These are phyloP conservation scores for Trypanosoma theileri DNA, from an alignment of 208 protist genomes.

Conservation along the genomic window DNA sequence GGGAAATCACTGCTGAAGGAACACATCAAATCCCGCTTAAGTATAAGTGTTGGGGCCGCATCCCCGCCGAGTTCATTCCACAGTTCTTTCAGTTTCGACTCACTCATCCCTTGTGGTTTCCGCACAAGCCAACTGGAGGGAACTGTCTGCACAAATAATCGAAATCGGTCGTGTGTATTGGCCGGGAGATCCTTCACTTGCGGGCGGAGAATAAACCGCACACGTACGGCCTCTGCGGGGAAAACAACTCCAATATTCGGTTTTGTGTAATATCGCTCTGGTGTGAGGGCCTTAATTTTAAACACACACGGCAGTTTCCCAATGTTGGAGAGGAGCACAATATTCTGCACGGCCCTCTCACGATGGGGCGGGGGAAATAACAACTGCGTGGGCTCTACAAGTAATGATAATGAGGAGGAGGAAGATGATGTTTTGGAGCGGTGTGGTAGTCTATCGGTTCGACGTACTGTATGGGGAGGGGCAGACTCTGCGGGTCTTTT, in stretches of 20 bases:
- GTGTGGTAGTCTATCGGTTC: too few relatives aligned
- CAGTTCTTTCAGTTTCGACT: slow-evolving; percentile 32
- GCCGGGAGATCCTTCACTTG: slow-evolving; percentile 41
- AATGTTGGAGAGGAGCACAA: slow-evolving; percentile 65
- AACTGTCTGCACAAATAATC: slow-evolving; percentile 43
- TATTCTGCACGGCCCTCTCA: slow-evolving; percentile 66
- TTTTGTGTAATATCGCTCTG: slow-evolving; percentile 66
- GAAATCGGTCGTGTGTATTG: slow-evolving; percentile 45
- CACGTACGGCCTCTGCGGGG: slow-evolving; percentile 45
- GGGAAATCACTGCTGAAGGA: slow-evolving; percentile 36
- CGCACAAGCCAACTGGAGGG: background rate
- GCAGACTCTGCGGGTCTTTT: background rate
- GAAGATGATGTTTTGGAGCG: background rate
- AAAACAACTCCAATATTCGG: slow-evolving; percentile 54
- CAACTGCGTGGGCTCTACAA: slow-evolving; percentile 56
- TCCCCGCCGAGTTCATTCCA: slow-evolving; percentile 30
- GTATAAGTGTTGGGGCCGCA: background rate
- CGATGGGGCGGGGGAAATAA: slow-evolving; percentile 70
- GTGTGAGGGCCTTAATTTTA: slow-evolving; percentile 66
- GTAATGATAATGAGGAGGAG: slow-evolving; percentile 24
- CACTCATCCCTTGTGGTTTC: slow-evolving; percentile 11
- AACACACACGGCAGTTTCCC: slow-evolving; percentile 50
- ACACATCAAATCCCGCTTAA: slow-evolving; percentile 26
- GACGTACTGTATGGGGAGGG: background rate
- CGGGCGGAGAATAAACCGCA: slow-evolving; percentile 57